A percentile compares a stretch with the other conserved stretches of the same genome.
phyloP scores from a whole-genome alignment of 2,329 filamentous ascomycete species.

The Cladophialophora carrionii region DNA sequence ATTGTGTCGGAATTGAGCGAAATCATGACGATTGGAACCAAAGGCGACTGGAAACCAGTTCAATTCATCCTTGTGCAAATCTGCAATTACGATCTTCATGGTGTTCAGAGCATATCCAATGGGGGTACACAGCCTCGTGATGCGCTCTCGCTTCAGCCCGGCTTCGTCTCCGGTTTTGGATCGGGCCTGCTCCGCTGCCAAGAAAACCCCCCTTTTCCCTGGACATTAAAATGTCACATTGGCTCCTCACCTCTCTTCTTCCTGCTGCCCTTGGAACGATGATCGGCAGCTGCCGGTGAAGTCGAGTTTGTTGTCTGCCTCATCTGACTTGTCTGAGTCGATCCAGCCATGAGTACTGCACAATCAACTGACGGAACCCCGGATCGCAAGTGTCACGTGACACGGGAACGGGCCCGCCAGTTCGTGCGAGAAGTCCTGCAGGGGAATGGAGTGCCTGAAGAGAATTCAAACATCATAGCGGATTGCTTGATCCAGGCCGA shows the following conservation, averaged over 20 bases:
- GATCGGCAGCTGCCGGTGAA: neutral
- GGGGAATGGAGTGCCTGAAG: constrained; percentile 62
- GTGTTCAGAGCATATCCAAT: neutral
- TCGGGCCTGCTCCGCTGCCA: constrained; percentile 6
- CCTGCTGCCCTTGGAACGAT: neutral
- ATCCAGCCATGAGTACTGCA: constrained; percentile 2
- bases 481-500: constrained; percentile 72
- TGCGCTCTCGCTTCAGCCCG: constrained; percentile 5
- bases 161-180: neutral
- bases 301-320: neutral
- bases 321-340: neutral
- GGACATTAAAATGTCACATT: neutral
- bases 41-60: neutral
- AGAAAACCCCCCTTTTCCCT: neutral
- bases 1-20: neutral
- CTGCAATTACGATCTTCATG: neutral
- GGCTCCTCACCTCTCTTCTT: neutral
- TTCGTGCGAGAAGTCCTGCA: constrained; percentile 14
- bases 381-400: constrained; percentile 2
- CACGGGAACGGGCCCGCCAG: neutral
- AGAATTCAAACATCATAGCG: constrained; percentile 67
- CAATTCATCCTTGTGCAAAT: neutral
- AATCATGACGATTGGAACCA: neutral
- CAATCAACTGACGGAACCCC: neutral
- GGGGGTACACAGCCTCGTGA: constrained; percentile 1